Evolutionary conservation across 768 basidiomycete species (phyloP), one percentile per base, ranked within the genome.

Genomic region (Lactarius sanguifluus): DNA sequence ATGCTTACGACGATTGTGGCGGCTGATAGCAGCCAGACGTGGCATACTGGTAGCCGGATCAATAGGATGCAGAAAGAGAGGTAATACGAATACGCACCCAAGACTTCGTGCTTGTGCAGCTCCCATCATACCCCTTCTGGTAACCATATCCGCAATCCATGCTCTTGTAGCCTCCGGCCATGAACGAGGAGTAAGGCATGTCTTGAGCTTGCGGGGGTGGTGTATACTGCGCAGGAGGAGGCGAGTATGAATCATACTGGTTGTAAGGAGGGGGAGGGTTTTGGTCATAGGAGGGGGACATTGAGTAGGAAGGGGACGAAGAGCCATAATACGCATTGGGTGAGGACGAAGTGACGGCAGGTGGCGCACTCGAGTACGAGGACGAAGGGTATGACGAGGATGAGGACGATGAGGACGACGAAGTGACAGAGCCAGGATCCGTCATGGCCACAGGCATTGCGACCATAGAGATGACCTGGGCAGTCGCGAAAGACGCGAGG

Each of bases 141-240:
- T 86, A 86, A 30, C 89, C 89, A 73, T 91, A 91, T 59, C 89
- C 89, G 73, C 89, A 91, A 69, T 81, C 76, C 75, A 90, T 76
- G 74, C 80, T 82, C 74, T 80, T 79, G 76, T 90, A 91, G 32
- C 89, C 89, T 64, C 88, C 89, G 40, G 72, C 72, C 75, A 77
- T 78, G 77, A 87, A 88, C 38, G 81, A 79, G 15, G 81, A 78
- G 74, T 90, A 90, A 20, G 60, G 59, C 69, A 64, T 64, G 12
- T 32, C 59, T n/a, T 47, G 18, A 15, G 52, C 34, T 47, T 59
- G 40, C 20, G 81, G 74, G n/a, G 77, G 70, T 28, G 73, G 54
- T 30, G 79, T 77, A 71, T 76, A 73, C 68, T 68, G 65, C 7
- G 76, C 67, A 3, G 75, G 68, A 52, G 73, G 62, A 20, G 73